These are phyloP conservation scores for Camellia sinensis DNA, from an alignment of 148 eudicot species.

Conservation along the genomic window DNA sequence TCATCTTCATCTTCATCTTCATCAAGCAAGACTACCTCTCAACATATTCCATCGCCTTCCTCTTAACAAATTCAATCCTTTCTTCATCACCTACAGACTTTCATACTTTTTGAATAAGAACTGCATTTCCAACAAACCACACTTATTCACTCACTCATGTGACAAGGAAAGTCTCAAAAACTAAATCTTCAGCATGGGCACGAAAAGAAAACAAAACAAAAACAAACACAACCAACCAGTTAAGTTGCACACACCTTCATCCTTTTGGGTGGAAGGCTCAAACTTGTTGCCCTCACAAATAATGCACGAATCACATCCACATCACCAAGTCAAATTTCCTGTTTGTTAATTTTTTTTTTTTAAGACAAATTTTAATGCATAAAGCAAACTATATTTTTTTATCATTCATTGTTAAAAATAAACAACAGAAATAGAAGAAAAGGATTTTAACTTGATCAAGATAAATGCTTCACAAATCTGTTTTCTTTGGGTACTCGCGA, in stretches of 20 bases:
- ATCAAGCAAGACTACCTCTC: slow-evolving; percentile 34
- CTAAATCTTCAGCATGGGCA: too few species aligned
- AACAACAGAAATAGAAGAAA: not conserved
- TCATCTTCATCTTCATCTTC: too few species aligned
- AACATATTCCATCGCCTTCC: slow-evolving; percentile 69
- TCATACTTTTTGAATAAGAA: too few species aligned
- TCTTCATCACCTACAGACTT: slow-evolving; percentile 67
- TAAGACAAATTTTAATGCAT: not conserved
- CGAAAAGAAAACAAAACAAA: not conserved
- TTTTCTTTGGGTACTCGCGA: slow-evolving; percentile 74
- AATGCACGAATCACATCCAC: slow-evolving; percentile 67
- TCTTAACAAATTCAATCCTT: slow-evolving; percentile 52
- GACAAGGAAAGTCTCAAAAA: too few species aligned
- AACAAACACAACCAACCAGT: too few species aligned
- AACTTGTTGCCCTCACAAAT: slow-evolving; percentile 77
- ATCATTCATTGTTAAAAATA: not conserved
- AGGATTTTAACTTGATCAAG: slow-evolving; percentile 65
- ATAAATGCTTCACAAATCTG: slow-evolving; percentile 81
- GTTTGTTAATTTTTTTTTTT: slow-evolving; percentile 4
- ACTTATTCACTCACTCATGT: too few species aligned
- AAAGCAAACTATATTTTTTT: not conserved
- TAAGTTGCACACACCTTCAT: slow-evolving; percentile 57
- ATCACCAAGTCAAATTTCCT: slow-evolving; percentile 86
- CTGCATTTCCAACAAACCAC: too few species aligned
- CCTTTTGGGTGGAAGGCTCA: slow-evolving; percentile 79